Base-by-base conservation (phyloP, 805 yeast species). In the Candida hispaniensis region DNA sequence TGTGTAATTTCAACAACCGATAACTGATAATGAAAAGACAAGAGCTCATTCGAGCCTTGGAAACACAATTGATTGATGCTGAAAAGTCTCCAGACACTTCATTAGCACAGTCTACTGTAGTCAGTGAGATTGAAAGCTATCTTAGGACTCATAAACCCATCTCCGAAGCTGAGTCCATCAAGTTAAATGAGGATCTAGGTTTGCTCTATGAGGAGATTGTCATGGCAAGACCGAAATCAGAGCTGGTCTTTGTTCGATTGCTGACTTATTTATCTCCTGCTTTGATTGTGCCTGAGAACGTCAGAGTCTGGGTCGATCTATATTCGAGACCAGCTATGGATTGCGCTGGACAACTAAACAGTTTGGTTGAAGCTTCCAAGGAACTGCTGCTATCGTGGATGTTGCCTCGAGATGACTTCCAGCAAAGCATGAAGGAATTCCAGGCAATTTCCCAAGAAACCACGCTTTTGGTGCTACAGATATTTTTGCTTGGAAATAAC, bases 311-410 rank as follows among this genome's bases (percentile, higher is more conserved):
- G 80, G 58, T 70, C 30, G 54, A 58, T 17, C 58, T 65, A 20
- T 65, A 71, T 40, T 46, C 64, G 8, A 56, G 56, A 8, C 68
- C 71, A 1, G 73, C 78, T 0, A 55, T 73, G 3, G 75, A 75
- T 45, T 69, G 78, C 20, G 74, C 77, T 0, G 76, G 79, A 2
- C 58, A 55, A 34, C 63, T 60, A 38, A 45, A 60, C n/a, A 47
- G 47, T 6, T 56, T 67, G 2, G 64, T 59, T 2, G 41, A 43
- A 14, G 47, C 51, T 6, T 39, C 61, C n/a, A 44, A 55, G 9
- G 46, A 49, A 7, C 55, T 61, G 23, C 26, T 61, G 14, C 26
- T 42, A 18, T 41, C 47, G 9, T 46, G 60, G 8, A 41, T 56
- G 39, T 39, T 46, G 7, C 51, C 46, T 21, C 28, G 43, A n/a